Conservation (phyloP, 805 yeast species). For the Cephaloascus albidus region DNA sequence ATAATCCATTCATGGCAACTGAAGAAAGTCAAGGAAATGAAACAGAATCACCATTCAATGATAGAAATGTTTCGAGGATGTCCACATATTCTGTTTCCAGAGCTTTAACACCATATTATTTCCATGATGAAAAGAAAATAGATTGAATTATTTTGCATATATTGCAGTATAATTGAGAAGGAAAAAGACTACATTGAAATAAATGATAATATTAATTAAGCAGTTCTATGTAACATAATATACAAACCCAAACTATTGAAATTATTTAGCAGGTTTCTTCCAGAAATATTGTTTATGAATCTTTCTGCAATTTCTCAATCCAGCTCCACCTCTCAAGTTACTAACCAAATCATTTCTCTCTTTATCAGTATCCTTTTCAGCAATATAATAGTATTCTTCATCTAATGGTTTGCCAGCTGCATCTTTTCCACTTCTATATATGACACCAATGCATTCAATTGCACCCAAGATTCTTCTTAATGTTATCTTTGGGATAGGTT, state of each 20-base stretch:
- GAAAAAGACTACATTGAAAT: neutral
- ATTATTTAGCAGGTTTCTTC: conserved; percentile 41
- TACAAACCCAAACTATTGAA: neutral
- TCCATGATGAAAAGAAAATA: neutral
- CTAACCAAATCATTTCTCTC: conserved; percentile 64
- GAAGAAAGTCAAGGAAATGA: no score
- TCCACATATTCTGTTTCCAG: neutral
- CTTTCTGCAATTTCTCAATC: conserved; percentile 81
- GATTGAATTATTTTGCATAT: neutral
- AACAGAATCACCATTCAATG: neutral
- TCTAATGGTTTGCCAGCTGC: conserved; percentile 94
- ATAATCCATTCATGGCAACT: no score
- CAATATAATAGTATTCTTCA: conserved; percentile 85
- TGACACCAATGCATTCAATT: conserved; percentile 70
- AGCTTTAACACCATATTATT: neutral
- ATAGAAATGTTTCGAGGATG: neutral
- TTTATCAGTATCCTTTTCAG: conserved; percentile 69
- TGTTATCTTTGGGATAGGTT: conserved; percentile 31
- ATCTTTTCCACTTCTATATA: conserved; percentile 84
- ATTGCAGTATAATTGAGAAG: neutral
- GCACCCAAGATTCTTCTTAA: conserved; percentile 33
- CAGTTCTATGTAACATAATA: neutral
- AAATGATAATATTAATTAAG: neutral
- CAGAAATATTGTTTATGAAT: conserved; percentile 86
- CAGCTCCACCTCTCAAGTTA: conserved; percentile 66